These are phyloP conservation scores for Collybia sp. DNA, from an alignment of 768 basidiomycete genomes.

Conservation along the genomic window DNA sequence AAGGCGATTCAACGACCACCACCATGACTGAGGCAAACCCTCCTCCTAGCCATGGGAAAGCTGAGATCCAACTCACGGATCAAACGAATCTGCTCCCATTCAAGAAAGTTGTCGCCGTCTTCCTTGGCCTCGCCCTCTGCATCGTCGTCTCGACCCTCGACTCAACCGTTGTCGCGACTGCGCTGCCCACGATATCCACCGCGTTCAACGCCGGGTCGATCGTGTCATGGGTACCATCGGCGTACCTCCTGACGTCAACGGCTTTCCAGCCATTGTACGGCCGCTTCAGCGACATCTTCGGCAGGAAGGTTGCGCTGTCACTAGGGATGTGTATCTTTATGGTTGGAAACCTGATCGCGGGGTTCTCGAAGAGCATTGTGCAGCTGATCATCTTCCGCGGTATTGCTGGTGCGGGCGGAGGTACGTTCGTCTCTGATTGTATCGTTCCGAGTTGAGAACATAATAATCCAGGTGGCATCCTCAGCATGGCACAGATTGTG, in stretches of 20 bases:
- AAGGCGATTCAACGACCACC: background rate
- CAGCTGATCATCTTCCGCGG: constrained; percentile 69
- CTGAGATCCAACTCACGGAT: constrained; percentile 42
- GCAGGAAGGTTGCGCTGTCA: constrained; percentile 56
- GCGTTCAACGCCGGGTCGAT: constrained; percentile 63
- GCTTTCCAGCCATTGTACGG: constrained; percentile 61
- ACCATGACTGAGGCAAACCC: background rate
- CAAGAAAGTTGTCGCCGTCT: constrained; percentile 57
- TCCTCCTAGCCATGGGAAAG: background rate
- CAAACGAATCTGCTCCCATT: constrained; percentile 74
- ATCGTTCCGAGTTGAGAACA: background rate
- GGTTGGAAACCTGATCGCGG: constrained; percentile 61
- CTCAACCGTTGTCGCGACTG: constrained; percentile 71
- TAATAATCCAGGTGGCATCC: constrained; percentile 41
- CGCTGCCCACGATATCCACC: constrained; percentile 65
- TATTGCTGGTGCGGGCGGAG: constrained; percentile 66
- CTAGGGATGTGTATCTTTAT: constrained; percentile 60
- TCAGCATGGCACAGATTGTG: constrained; percentile 67
- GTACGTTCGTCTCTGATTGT: constrained; percentile 12
- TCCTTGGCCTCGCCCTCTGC: constrained; percentile 56
- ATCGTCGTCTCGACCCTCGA: constrained; percentile 61
- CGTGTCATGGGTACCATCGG: constrained; percentile 69
- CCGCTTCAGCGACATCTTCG: constrained; percentile 63
- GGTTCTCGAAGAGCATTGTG: constrained; percentile 59
- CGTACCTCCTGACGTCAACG: constrained; percentile 64